phyloP scores from a whole-genome alignment of 345 rosid genomes.

The Triadica sebifera region DNA sequence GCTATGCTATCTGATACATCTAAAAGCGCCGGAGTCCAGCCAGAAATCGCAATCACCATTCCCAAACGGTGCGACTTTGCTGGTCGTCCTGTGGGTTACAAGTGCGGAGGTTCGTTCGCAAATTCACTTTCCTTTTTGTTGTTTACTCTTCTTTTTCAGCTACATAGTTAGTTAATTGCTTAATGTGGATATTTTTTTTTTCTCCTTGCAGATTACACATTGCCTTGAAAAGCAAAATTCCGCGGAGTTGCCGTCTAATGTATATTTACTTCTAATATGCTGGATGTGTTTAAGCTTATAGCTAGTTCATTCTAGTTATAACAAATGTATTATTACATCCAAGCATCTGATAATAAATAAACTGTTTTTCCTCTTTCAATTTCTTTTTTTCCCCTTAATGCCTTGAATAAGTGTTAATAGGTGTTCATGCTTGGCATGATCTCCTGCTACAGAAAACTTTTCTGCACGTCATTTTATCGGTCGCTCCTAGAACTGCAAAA shows the following conservation, averaged over 20 bases:
- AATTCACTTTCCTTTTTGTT: background rate
- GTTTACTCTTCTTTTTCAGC: background rate
- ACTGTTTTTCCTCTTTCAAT: background rate
- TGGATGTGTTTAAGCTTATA: constrained; percentile 9
- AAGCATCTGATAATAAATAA: constrained; percentile 19
- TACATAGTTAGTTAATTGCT: background rate
- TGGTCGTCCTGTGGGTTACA: constrained; percentile 76
- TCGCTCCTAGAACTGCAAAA: too few relatives aligned
- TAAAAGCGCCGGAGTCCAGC: constrained; percentile 63
- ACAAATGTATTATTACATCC: too few relatives aligned
- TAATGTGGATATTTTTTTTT: background rate
- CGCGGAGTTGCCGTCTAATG: background rate
- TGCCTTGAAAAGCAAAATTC: constrained; percentile 44
- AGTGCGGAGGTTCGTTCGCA: constrained; percentile 65
- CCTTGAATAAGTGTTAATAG: background rate
- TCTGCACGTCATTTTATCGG: background rate
- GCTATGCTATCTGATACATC: constrained; percentile 87
- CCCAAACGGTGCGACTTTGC: constrained; percentile 83
- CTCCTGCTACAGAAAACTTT: background rate
- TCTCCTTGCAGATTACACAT: constrained; percentile 47
- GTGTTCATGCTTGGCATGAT: too few relatives aligned
- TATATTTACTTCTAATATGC: constrained; percentile 3
- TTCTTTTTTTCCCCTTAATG: background rate
- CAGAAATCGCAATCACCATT: constrained; percentile 72
- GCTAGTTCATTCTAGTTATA: constrained; percentile 22